A percentile compares a stretch with the other conserved stretches of the same genome.
Evolutionary conservation across 1,284 basidiomycete genomes (phyloP).

Genomic region (Porogramme epimiltina): DNA sequence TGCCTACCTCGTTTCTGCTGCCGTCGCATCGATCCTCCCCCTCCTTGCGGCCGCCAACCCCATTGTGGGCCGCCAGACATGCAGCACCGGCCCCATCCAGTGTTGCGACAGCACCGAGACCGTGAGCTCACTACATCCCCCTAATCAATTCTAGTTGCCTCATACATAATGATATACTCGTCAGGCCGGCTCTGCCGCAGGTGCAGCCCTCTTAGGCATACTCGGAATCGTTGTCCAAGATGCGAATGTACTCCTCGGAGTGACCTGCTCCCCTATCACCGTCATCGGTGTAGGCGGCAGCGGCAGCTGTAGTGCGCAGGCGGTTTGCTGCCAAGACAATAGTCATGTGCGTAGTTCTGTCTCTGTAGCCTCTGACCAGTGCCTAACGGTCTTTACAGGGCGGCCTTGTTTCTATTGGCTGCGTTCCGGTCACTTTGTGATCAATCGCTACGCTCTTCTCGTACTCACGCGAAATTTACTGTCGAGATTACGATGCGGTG

Average conservation of each 20-base stretch:
- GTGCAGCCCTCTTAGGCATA: constrained; percentile 14
- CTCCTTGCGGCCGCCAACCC: constrained; percentile 25
- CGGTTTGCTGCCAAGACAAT: constrained; percentile 26
- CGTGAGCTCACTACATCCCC: constrained; percentile 1
- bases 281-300: constrained; percentile 27
- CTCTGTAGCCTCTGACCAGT: not conserved
- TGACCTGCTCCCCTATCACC: constrained; percentile 31
- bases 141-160: not conserved
- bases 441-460: too few relatives aligned
- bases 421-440: constrained; percentile 4
- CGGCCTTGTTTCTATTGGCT: constrained; percentile 4
- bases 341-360: constrained; percentile 9
- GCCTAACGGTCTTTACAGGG: not conserved
- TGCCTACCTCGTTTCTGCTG: constrained; percentile 9
- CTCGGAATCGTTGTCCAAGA: constrained; percentile 28
- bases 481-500: too few relatives aligned
- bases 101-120: constrained; percentile 24
- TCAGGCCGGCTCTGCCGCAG: constrained; percentile 13
- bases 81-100: constrained; percentile 28
- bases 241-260: constrained; percentile 26
- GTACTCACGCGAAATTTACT: too few relatives aligned
- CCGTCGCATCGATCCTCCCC: constrained; percentile 14
- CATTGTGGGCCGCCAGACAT: constrained; percentile 16
- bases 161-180: not conserved
- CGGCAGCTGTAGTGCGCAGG: constrained; percentile 13